Evolutionary conservation across 179 eudicot species (phyloP), one percentile per base, ranked within the genome.

Genomic region (Drosera spatulata): DNA sequence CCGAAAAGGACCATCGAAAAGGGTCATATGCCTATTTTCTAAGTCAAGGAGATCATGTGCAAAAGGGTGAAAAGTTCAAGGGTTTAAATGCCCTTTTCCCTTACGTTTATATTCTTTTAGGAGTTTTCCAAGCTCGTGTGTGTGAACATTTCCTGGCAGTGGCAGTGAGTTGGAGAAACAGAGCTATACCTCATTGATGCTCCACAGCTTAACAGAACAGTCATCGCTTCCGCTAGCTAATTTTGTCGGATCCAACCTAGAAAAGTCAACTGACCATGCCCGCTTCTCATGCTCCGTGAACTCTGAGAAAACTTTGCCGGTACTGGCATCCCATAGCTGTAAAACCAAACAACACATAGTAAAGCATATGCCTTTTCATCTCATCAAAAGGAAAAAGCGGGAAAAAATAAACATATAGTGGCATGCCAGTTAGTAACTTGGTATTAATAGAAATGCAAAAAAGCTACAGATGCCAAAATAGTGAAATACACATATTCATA

Each of bases 221-320:
- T 94, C 99, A 70, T 94, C 99, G 76, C 99, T 83, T 62, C 97
- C 99, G 76, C 97, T 94, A 65, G 87, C 99, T 48, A 94, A 73
- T 60, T 83, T 87, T 54, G 76, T 90, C 53, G 99, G 99, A 80
- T 94, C 97, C 65, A 85, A 71, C 58, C 58, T 77, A 61, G 96
- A 94, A 56, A 94, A 94, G 56, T 94, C 99, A 73, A 94, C 91
- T 61, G 91, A 94, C 99, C 99, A 94, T 14, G 97, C 97, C 79
- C 99, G 80, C 67, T 73, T 81, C 52, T 56, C 66, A 71, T 94
- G 99, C 71, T 90, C 97, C 55, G 48, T 59, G 66, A 77, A 79
- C 57, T 83, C 83, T 55, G 76, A 77, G 68, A 82, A 69, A 11
- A 13, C 85, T 78, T 87, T 87, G 64, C 99, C 95, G 41, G 91